phyloP scores from a whole-genome alignment of 1,284 basidiomycete species.

The Mixia osmundae region DNA sequence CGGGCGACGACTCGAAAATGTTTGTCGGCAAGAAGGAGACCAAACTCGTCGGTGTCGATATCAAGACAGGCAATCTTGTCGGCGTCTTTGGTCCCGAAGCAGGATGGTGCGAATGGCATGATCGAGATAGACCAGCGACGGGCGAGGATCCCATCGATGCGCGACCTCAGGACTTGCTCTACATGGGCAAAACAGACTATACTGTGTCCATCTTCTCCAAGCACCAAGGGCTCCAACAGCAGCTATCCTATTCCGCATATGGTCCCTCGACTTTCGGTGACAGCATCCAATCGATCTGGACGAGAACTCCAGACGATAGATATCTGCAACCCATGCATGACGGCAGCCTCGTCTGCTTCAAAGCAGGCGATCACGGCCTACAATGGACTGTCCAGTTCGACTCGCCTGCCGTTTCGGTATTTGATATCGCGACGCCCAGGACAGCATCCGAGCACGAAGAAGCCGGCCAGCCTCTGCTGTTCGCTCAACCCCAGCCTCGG shows the following conservation, averaged over 20 bases:
- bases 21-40: conserved; percentile 73
- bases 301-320: conserved; percentile 40
- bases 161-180: conserved; percentile 29
- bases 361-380: conserved; percentile 26
- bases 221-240: conserved; percentile 30
- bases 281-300: conserved; percentile 36
- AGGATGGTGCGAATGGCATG: conserved; percentile 44
- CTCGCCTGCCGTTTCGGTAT: conserved; percentile 45
- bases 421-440: conserved; percentile 38
- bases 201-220: conserved; percentile 21
- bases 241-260: conserved; percentile 55
- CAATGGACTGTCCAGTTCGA: conserved; percentile 37
- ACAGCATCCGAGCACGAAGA: conserved; percentile 12
- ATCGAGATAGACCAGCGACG: conserved; percentile 24
- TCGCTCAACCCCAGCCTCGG: conserved; percentile 48
- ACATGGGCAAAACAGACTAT: conserved; percentile 44
- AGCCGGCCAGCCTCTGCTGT: conserved; percentile 37
- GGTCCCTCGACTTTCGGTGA: conserved; percentile 54
- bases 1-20: conserved; percentile 41
- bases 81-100: conserved; percentile 37
- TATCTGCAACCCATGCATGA: conserved; percentile 56
- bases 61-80: conserved; percentile 58
- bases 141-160: conserved; percentile 1
- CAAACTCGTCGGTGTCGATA: conserved; percentile 48
- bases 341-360: conserved; percentile 49